Conservation (phyloP, 2,329 filamentous ascomycete genomes). For the Alternaria rosae region DNA sequence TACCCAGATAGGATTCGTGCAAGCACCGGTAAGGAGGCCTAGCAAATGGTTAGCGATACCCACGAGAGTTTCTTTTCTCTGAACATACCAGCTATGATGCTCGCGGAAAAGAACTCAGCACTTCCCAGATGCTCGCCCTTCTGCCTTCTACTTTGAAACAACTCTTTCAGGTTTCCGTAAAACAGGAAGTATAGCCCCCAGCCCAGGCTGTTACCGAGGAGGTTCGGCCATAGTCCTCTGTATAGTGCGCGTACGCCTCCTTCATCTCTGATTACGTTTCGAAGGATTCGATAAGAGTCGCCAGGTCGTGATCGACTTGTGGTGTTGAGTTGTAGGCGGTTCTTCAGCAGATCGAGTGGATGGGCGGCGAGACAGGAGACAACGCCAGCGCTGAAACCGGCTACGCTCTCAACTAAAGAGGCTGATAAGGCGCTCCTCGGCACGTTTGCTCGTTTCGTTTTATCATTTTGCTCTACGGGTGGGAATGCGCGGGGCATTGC, state of each 20-base stretch:
- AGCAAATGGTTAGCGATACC: conserved; percentile 15
- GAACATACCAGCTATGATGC: conserved; percentile 64
- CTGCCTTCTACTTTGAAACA: conserved; percentile 55
- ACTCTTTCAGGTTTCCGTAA: conserved; percentile 67
- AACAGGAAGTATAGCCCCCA: conserved; percentile 94
- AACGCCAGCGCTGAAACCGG: conserved; percentile 87
- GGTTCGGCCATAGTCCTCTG: conserved; percentile 86
- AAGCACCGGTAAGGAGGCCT: conserved; percentile 77
- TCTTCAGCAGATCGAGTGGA: conserved; percentile 95
- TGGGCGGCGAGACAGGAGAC: conserved; percentile 87
- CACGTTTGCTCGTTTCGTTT: conserved; percentile 45
- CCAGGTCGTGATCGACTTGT: conserved; percentile 56
- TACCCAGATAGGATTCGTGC: conserved; percentile 98
- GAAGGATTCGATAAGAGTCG: conserved; percentile 61
- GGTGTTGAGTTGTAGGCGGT: conserved; percentile 76
- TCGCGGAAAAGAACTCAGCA: conserved; percentile 82
- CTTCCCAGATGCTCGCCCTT: conserved; percentile 59
- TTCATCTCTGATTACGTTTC: conserved; percentile 62
- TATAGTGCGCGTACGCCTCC: conserved; percentile 76
- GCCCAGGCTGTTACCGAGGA: conserved; percentile 86
- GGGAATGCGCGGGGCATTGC: conserved; percentile 60
- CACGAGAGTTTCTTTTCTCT: neutral
- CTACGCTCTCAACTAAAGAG: conserved; percentile 83
- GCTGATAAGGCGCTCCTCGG: conserved; percentile 57
- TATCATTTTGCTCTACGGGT: conserved; percentile 52